Conservation (phyloP, 495 filamentous ascomycete species). For the Penicillium ucsense region DNA sequence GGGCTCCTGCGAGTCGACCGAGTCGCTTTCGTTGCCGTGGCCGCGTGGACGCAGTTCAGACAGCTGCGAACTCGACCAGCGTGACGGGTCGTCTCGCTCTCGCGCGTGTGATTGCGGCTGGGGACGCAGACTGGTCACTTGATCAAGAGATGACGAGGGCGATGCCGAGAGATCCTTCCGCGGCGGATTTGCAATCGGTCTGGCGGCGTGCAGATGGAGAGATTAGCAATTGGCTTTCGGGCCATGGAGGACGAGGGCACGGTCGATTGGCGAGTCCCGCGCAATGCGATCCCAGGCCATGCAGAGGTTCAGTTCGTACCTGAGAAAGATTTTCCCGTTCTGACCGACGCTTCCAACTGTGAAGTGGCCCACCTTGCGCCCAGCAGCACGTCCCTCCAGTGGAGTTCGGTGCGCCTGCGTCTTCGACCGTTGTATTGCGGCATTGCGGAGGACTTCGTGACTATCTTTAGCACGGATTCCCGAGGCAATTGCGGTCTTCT, state of each 20-base stretch:
- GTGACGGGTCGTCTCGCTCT: slow-evolving; percentile 21
- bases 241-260: slow-evolving; percentile 11
- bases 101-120: slow-evolving; percentile 15
- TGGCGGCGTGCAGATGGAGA: slow-evolving; percentile 5
- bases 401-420: slow-evolving; percentile 20
- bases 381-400: slow-evolving; percentile 23
- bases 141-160: slow-evolving; percentile 21
- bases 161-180: slow-evolving; percentile 22
- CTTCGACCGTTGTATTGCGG: slow-evolving; percentile 30
- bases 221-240: too few species aligned
- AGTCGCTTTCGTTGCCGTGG: slow-evolving; percentile 18
- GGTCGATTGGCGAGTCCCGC: too few species aligned
- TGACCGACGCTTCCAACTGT: slow-evolving; percentile 90
- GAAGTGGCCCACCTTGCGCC: slow-evolving; percentile 64
- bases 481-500: slow-evolving; percentile 20
- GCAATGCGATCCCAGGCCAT: too few species aligned
- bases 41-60: slow-evolving; percentile 35
- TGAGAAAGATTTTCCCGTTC: slow-evolving; percentile 87
- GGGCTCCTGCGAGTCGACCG: slow-evolving; percentile 16
- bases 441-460: slow-evolving; percentile 36
- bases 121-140: slow-evolving; percentile 27
- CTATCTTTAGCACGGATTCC: slow-evolving; percentile 37
- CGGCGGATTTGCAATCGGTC: slow-evolving; percentile 39
- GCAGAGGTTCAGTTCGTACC: slow-evolving; percentile 46
- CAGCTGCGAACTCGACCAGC: slow-evolving; percentile 40